Conservation (phyloP, 495 filamentous ascomycete species). For the Chaetomium tenue region DNA sequence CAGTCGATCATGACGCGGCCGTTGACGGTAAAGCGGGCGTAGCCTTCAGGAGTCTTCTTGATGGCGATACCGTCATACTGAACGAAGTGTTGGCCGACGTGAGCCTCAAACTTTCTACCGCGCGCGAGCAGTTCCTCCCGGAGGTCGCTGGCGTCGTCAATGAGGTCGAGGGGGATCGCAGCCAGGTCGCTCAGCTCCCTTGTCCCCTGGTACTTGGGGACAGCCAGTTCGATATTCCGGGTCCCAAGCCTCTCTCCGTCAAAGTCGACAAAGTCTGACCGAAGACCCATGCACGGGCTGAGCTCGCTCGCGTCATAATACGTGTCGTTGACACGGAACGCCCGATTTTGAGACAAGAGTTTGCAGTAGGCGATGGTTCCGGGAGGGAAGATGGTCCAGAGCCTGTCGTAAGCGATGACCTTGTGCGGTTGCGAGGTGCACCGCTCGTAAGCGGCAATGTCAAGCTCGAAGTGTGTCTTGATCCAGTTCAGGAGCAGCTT, state of each 20-base stretch:
- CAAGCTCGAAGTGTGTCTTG: conserved; percentile 34
- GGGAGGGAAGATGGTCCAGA: conserved; percentile 42
- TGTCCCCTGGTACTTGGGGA: conserved; percentile 34
- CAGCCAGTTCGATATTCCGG: conserved; percentile 21
- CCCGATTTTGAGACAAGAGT: conserved; percentile 32
- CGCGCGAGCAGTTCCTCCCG: conserved; percentile 30
- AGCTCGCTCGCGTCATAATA: conserved; percentile 27
- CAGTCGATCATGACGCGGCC: conserved; percentile 43
- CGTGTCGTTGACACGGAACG: conserved; percentile 28
- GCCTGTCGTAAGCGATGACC: conserved; percentile 36
- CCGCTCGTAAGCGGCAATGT: conserved; percentile 36
- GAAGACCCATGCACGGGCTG: conserved; percentile 19
- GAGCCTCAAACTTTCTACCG: conserved; percentile 37
- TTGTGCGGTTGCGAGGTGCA: conserved; percentile 29
- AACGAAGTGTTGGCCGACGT: conserved; percentile 34
- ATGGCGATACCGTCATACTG: conserved; percentile 36
- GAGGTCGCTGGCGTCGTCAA: conserved; percentile 26
- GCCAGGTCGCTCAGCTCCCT: conserved; percentile 31
- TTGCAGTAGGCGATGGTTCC: conserved; percentile 31
- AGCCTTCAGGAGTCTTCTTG: conserved; percentile 29
- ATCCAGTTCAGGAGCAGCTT: conserved; percentile 40
- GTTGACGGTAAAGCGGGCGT: conserved; percentile 28
- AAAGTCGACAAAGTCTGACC: conserved; percentile 34
- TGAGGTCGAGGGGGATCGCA: conserved; percentile 32
- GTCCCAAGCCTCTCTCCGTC: conserved; percentile 37